These are phyloP conservation scores for Chalara sp. DNA, from an alignment of 2,329 filamentous ascomycete species.

Conservation along the genomic window DNA sequence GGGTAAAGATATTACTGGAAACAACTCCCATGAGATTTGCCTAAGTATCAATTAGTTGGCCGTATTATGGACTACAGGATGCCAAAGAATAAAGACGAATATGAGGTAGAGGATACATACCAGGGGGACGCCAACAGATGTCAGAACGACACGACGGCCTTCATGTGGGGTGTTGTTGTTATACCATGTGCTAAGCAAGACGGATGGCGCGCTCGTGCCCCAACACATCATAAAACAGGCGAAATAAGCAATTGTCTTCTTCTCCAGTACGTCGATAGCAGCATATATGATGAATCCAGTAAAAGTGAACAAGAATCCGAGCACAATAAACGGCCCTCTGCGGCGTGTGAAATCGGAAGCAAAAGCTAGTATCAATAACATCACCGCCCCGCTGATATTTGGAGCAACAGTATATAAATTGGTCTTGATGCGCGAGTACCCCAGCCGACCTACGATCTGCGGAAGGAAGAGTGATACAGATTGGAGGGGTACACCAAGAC, in stretches of 20 bases:
- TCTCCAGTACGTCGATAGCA: slow-evolving; percentile 48
- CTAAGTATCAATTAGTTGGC: not conserved
- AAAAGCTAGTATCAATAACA: slow-evolving; percentile 68
- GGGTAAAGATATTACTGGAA: slow-evolving; percentile 60
- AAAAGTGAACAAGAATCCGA: slow-evolving; percentile 69
- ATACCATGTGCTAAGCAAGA: slow-evolving; percentile 31
- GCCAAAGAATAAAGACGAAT: not conserved
- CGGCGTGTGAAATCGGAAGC: slow-evolving; percentile 48
- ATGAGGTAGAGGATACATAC: not conserved
- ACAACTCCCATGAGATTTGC: slow-evolving; percentile 66
- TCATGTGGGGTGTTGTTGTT: slow-evolving; percentile 64
- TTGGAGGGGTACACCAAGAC: slow-evolving; percentile 52
- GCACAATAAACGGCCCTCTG: slow-evolving; percentile 59
- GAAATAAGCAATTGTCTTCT: slow-evolving; percentile 53
- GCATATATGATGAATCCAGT: slow-evolving; percentile 75
- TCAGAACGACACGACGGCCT: slow-evolving; percentile 52
- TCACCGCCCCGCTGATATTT: slow-evolving; percentile 65
- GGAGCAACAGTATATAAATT: slow-evolving; percentile 80
- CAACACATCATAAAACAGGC: slow-evolving; percentile 64
- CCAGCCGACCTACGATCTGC: slow-evolving; percentile 45
- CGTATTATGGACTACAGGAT: not conserved
- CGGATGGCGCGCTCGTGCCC: slow-evolving; percentile 24
- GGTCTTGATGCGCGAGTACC: slow-evolving; percentile 48
- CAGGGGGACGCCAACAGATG: slow-evolving; percentile 52
- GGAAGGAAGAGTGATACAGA: slow-evolving; percentile 48